Conservation (phyloP, 345 rosid species). For the Pelargonium nanum region DNA sequence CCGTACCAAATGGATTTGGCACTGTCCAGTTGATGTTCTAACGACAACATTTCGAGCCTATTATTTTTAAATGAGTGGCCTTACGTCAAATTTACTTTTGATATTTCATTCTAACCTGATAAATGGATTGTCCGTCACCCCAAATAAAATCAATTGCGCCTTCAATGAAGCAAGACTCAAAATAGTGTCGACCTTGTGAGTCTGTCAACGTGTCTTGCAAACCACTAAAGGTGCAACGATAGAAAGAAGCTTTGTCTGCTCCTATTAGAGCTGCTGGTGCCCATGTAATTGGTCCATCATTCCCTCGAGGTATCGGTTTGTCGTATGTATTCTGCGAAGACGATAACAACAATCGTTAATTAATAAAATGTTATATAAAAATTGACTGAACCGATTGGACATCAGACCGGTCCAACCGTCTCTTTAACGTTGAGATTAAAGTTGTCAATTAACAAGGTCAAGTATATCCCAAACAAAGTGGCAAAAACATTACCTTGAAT, state of each 20-base stretch:
- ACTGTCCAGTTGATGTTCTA: too few species aligned
- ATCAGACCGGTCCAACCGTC: too few species aligned
- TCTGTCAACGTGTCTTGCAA: constrained; percentile 9
- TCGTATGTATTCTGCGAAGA: constrained; percentile 8
- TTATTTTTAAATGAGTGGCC: too few species aligned
- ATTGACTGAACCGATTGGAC: too few species aligned
- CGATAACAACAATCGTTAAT: too few species aligned
- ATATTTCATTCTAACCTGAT: not conserved
- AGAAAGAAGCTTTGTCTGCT: constrained; percentile 8
- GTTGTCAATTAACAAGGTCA: too few species aligned
- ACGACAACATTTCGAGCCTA: too few species aligned
- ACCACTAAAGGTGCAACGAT: not conserved
- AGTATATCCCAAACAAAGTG: not conserved
- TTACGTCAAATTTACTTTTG: too few species aligned
- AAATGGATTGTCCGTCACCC: not conserved
- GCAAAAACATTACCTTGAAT: not conserved
- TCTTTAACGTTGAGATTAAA: too few species aligned
- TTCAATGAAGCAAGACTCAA: not conserved
- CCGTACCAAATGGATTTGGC: too few species aligned
- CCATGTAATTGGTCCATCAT: too few species aligned
- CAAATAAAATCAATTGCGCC: constrained; percentile 7
- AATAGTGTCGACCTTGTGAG: constrained; percentile 2
- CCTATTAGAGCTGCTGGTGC: not conserved
- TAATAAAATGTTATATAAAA: too few species aligned
- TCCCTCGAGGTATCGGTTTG: not conserved